These are phyloP conservation scores for Albugo candida DNA, from an alignment of 352 stramenopile genomes.

Conservation along the genomic window DNA sequence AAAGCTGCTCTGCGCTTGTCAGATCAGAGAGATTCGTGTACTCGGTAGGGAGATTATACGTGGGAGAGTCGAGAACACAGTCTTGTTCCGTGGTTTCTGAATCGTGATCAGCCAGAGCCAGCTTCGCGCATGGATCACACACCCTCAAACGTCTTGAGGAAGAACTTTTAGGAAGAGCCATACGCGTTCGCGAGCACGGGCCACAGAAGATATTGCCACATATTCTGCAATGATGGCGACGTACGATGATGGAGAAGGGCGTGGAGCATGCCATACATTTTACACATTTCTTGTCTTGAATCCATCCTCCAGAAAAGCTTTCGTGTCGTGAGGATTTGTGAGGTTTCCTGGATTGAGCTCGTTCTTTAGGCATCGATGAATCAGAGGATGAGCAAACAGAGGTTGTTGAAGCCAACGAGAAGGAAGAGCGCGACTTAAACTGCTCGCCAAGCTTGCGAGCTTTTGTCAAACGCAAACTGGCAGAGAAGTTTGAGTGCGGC, in stretches of 20 bases:
- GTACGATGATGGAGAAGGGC: slow-evolving; percentile 40
- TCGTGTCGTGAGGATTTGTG: no score
- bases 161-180: slow-evolving; percentile 22
- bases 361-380: no score
- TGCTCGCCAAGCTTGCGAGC: no score
- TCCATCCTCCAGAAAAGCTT: slow-evolving; percentile 14
- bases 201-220: slow-evolving; percentile 63
- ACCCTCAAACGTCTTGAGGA: not conserved
- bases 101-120: not conserved
- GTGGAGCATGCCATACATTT: slow-evolving; percentile 48
- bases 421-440: no score
- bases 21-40: not conserved
- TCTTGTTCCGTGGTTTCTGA: not conserved
- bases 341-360: no score
- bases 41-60: not conserved
- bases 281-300: slow-evolving; percentile 28
- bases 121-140: not conserved
- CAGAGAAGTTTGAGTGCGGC: no score
- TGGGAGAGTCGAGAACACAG: not conserved
- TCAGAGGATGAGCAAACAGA: no score
- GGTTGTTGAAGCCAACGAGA: no score
- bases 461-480: no score
- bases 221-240: slow-evolving; percentile 60
- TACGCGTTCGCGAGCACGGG: slow-evolving; percentile 53
- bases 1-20: not conserved